Evolutionary conservation across 805 yeast species (phyloP).

Genomic region (Kluyveromyces lactis): DNA sequence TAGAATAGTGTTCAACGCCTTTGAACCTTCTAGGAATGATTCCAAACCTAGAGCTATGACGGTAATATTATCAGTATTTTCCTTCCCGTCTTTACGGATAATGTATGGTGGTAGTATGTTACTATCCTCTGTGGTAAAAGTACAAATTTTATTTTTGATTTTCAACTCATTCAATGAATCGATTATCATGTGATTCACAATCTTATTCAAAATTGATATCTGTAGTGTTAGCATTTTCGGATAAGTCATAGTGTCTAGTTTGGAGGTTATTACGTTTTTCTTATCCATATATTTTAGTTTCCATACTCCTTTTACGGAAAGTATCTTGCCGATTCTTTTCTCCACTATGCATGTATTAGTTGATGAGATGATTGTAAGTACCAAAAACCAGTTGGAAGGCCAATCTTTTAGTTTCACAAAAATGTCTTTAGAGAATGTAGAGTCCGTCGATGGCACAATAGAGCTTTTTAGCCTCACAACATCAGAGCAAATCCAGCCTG

Average conservation of each 20-base stretch:
- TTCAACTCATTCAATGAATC: slow-evolving; percentile 29
- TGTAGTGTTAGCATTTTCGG: slow-evolving; percentile 26
- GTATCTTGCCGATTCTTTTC: slow-evolving; percentile 27
- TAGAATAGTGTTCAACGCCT: slow-evolving; percentile 20
- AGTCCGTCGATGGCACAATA: slow-evolving; percentile 13
- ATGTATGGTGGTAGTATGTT: slow-evolving; percentile 20
- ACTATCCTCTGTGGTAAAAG: slow-evolving; percentile 9
- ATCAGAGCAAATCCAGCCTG: slow-evolving; percentile 28
- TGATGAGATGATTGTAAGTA: slow-evolving; percentile 27
- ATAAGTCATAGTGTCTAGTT: slow-evolving; percentile 28
- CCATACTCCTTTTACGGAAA: slow-evolving; percentile 27
- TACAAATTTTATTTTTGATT: slow-evolving; percentile 22
- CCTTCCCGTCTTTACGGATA: slow-evolving; percentile 1
- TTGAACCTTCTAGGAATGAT: slow-evolving; percentile 26
- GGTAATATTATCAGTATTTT: slow-evolving; percentile 8
- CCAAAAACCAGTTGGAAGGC: slow-evolving; percentile 31
- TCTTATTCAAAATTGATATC: slow-evolving; percentile 25
- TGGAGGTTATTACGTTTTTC: slow-evolving; percentile 16
- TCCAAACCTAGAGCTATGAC: slow-evolving; percentile 23
- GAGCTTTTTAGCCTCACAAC: slow-evolving; percentile 19
- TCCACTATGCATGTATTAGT: slow-evolving; percentile 26
- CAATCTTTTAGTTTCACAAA: slow-evolving; percentile 28
- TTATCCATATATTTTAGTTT: slow-evolving; percentile 24
- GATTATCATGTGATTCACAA: slow-evolving; percentile 29
- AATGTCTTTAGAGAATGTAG: slow-evolving; percentile 14